Conservation (phyloP, 352 stramenopile species). For the Pythium periplocum region DNA sequence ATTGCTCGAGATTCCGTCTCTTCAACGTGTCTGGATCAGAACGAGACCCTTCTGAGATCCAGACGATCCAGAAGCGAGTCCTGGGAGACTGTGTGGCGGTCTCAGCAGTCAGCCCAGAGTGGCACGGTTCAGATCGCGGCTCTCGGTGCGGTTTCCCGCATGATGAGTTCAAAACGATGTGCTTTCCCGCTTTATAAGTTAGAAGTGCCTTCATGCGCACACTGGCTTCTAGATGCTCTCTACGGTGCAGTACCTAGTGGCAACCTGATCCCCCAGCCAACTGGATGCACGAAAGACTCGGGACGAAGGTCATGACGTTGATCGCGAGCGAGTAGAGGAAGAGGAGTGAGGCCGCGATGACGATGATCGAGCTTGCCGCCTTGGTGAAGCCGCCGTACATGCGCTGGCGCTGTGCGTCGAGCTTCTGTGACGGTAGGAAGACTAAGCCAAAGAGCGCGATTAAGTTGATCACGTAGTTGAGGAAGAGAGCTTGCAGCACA, state of each 20-base stretch:
- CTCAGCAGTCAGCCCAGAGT: too few relatives aligned
- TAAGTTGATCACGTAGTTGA: slow-evolving; percentile 51
- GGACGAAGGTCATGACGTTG: slow-evolving; percentile 26
- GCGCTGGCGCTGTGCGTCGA: slow-evolving; percentile 28
- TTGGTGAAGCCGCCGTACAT: slow-evolving; percentile 33
- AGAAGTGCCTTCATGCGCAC: too few relatives aligned
- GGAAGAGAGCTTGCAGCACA: slow-evolving; percentile 42
- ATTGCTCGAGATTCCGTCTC: too few relatives aligned
- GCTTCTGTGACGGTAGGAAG: slow-evolving; percentile 28
- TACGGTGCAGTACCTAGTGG: not conserved
- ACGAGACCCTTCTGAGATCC: too few relatives aligned
- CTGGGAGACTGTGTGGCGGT: too few relatives aligned
- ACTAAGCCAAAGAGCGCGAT: slow-evolving; percentile 46
- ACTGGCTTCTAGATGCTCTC: too few relatives aligned
- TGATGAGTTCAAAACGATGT: too few relatives aligned
- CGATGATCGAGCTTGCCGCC: slow-evolving; percentile 16
- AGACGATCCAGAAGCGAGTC: too few relatives aligned
- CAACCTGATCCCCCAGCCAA: slow-evolving; percentile 21
- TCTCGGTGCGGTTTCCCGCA: too few relatives aligned
- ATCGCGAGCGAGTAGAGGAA: slow-evolving; percentile 21
- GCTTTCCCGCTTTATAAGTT: too few relatives aligned
- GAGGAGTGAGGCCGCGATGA: slow-evolving; percentile 14
- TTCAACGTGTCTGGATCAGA: too few relatives aligned
- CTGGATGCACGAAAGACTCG: slow-evolving; percentile 14
- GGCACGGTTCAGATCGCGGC: too few relatives aligned